Conservation (phyloP, 169 alveolate genomes). For the Plasmodium berghei region DNA sequence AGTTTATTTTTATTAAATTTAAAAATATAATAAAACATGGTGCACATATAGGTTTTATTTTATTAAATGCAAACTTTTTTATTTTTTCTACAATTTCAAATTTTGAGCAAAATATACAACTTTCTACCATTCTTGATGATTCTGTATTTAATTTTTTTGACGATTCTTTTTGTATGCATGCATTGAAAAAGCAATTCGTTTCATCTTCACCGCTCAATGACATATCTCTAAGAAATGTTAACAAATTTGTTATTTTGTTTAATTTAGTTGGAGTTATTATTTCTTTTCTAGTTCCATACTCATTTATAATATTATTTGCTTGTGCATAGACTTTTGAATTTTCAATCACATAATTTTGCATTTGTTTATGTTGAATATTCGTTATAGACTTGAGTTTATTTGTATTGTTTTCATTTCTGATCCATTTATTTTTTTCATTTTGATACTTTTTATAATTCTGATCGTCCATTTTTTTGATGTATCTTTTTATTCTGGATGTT, state of each 20-base stretch:
- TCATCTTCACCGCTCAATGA: neutral
- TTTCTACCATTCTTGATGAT: neutral
- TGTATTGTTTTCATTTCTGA: neutral
- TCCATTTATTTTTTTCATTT: neutral
- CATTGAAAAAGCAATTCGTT: neutral
- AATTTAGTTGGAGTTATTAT: no score
- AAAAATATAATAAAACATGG: slow-evolving; percentile 25
- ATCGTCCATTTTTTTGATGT: neutral
- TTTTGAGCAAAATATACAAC: slow-evolving; percentile 12
- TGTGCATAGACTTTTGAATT: no score
- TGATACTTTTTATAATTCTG: neutral
- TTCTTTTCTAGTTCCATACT: no score
- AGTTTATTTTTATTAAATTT: slow-evolving; percentile 8
- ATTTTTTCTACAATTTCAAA: slow-evolving; percentile 17
- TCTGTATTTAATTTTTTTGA: neutral
- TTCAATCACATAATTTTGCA: no score
- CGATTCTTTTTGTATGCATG: neutral
- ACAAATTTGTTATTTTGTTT: no score
- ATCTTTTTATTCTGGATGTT: neutral
- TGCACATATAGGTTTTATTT: slow-evolving; percentile 37
- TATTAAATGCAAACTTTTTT: slow-evolving; percentile 7
- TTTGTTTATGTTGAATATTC: no score
- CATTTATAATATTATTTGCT: no score
- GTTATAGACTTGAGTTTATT: no score
- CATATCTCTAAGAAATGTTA: no score